Conservation (phyloP, 345 rosid species). For the Citrus sp. region DNA sequence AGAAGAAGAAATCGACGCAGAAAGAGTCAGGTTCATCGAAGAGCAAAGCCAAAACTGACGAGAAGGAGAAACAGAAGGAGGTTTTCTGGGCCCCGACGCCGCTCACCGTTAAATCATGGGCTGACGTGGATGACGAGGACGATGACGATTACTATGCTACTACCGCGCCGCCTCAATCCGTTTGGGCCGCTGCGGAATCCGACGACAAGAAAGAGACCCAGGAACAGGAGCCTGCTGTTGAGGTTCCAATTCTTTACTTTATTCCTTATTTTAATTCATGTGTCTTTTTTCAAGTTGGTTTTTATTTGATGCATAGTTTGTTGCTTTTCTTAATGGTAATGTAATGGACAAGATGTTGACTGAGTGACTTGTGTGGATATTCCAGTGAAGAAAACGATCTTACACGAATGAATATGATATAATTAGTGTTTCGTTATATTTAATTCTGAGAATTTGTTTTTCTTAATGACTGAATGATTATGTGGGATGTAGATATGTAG, state of each 20-base stretch:
- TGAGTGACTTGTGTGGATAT: background rate
- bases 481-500: background rate
- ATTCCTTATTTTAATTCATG: background rate
- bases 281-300: background rate
- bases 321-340: background rate
- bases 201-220: constrained; percentile 15
- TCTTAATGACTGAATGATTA: background rate
- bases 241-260: constrained; percentile 4
- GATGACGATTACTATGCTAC: constrained; percentile 45
- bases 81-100: constrained; percentile 46
- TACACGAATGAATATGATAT: background rate
- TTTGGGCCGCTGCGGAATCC: constrained; percentile 22
- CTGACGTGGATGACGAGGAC: constrained; percentile 48
- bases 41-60: constrained; percentile 15
- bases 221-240: constrained; percentile 26
- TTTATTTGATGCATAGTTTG: background rate
- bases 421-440: background rate
- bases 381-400: background rate
- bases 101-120: constrained; percentile 40
- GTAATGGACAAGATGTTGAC: background rate
- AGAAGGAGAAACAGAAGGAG: constrained; percentile 27
- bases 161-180: constrained; percentile 22
- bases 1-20: constrained; percentile 50
- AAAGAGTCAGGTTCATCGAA: constrained; percentile 26
- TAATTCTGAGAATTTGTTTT: background rate